Base-by-base conservation (phyloP, 2,329 filamentous ascomycete genomes). In the Colletotrichum scovillei region DNA sequence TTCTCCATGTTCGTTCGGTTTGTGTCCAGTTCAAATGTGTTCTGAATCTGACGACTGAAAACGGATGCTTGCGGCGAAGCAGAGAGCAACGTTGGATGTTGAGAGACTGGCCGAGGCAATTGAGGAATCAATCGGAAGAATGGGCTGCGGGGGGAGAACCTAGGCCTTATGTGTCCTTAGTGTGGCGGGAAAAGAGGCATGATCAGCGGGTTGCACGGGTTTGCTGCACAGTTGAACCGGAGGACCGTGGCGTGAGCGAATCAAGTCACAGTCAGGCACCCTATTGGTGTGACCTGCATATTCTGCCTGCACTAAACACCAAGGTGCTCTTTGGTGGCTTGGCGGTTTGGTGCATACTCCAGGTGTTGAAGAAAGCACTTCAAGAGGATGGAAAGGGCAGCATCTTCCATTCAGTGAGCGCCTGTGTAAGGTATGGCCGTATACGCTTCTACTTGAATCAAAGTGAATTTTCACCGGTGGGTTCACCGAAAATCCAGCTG, bases 221-320 rank as follows among this genome's bases (percentile, higher is more conserved):
- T 46, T 52, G 58, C 16, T 53, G 38, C 14, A 49, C 56, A 16
- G n/a, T 53, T 42, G 52, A 26, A n/a, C n/a, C 53, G 53, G 30
- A 64, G 28, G 16, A 56, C n/a, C 28, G 66, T 73, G 60, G 70
- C 66, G 59, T 58, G 35, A 46, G 70, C 66, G 59, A 42, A 60
- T 73, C 42, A 60, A 69, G 55, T 65, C 66, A 73, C 42, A 30
- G 52, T 30, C 5, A 24, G 4, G 12, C 30, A 14, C 19, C 12
- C 28, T 38, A 70, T 73, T 70, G 66, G 70, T 28, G 55, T 55
- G 28, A 16, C 9, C 19, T 55, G 66, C 53, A 64, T 55, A 30
- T 28, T 42, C 56, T 38, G 30, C n/a, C 35, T 30, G n/a, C 24
- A 5, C 22, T 42, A 64, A n/a, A 28, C 30, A 53, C 35, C 8